A percentile compares a stretch with the other conserved stretches of the same genome.
Conservation (phyloP, 805 yeast genomes). For the Candida coquimbonensis region DNA sequence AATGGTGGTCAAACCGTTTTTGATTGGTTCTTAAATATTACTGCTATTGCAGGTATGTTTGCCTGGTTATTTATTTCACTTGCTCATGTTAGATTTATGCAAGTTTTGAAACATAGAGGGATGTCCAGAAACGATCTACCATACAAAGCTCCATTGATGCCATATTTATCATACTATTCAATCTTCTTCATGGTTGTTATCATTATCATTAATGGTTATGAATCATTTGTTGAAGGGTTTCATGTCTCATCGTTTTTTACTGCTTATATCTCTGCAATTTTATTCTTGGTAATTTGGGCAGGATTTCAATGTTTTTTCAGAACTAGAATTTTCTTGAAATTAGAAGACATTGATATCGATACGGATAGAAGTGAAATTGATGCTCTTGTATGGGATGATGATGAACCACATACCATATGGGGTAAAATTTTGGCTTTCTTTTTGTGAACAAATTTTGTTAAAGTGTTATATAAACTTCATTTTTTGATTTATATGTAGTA, state of each 20-base stretch:
- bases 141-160: conserved; percentile 67
- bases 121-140: conserved; percentile 66
- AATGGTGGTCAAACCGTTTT: conserved; percentile 53
- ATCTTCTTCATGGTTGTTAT: conserved; percentile 46
- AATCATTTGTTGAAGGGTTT: conserved; percentile 48
- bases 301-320: conserved; percentile 48
- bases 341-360: conserved; percentile 63
- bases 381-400: conserved; percentile 51
- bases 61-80: conserved; percentile 63
- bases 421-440: conserved; percentile 42
- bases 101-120: conserved; percentile 52
- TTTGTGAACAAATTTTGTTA: neutral
- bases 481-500: neutral
- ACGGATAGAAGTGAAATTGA: conserved; percentile 61
- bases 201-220: conserved; percentile 66
- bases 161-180: conserved; percentile 60
- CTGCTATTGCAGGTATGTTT: conserved; percentile 72
- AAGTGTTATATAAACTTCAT: neutral
- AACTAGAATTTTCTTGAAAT: conserved; percentile 36
- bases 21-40: conserved; percentile 65
- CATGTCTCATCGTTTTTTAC: conserved; percentile 56
- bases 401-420: conserved; percentile 35
- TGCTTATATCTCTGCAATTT: conserved; percentile 61
- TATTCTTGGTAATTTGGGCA: conserved; percentile 49
- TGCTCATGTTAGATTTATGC: conserved; percentile 66